Conservation (phyloP, 306 rosid species). For the Datisca glomerata region DNA sequence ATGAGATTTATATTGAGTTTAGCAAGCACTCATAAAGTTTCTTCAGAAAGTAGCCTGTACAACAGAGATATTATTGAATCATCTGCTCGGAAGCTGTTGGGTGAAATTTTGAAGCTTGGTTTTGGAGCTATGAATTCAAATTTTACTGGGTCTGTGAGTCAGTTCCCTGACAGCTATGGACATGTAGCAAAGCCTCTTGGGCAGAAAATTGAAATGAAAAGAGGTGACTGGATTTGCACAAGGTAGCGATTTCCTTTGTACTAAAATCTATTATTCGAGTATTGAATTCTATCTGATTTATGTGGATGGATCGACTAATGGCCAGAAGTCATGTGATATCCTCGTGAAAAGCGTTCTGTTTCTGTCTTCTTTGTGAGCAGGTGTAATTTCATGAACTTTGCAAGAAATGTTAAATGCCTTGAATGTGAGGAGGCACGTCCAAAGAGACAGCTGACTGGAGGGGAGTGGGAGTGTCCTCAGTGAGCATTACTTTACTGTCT, state of each 20-base stretch:
- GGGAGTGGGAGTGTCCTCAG: slow-evolving; percentile 99
- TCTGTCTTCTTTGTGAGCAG: slow-evolving; percentile 28
- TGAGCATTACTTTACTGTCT: slow-evolving; percentile 28
- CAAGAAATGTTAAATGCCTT: slow-evolving; percentile 72
- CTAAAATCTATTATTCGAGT: background rate
- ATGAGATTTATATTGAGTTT: slow-evolving; percentile 79
- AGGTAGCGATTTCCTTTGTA: slow-evolving; percentile 30
- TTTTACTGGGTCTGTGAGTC: slow-evolving; percentile 27
- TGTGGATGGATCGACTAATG: slow-evolving; percentile 6
- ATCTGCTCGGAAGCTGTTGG: slow-evolving; percentile 53
- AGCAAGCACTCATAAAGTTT: slow-evolving; percentile 35
- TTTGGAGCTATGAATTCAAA: slow-evolving; percentile 34
- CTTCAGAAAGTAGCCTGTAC: slow-evolving; percentile 36
- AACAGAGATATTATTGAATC: slow-evolving; percentile 53
- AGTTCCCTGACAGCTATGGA: slow-evolving; percentile 29
- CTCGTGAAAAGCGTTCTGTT: background rate
- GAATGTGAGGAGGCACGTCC: slow-evolving; percentile 92
- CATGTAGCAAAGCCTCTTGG: slow-evolving; percentile 20
- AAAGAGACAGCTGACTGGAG: slow-evolving; percentile 68
- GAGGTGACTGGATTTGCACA: slow-evolving; percentile 89
- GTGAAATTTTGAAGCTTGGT: slow-evolving; percentile 54
- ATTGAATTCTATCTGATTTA: slow-evolving; percentile 2
- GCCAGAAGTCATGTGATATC: background rate
- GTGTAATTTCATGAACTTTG: slow-evolving; percentile 97
- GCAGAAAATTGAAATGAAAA: slow-evolving; percentile 75